Evolutionary conservation across 2,329 filamentous ascomycete genomes (phyloP), one percentile per base, ranked within the genome.

Genomic region (Colletotrichum spinosum): DNA sequence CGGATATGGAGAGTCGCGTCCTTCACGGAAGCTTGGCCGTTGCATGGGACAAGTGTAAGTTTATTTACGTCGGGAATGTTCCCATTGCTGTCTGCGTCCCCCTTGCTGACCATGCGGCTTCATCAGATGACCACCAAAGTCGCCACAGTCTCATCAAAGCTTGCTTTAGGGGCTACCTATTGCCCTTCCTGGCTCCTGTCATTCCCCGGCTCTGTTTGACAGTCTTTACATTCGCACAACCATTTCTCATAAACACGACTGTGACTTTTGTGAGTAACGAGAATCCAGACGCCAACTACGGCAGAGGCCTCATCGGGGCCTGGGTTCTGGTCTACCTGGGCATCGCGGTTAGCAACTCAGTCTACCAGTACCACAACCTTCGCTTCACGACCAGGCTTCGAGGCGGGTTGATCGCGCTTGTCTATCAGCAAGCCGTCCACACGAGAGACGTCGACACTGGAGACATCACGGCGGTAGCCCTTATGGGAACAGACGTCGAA

Each of bases 401-500:
- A 3, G 70, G 71, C 4, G 70, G 70, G 1, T 53, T 75, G 10
- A 69, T 71, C 17, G 70, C 70, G 0, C 66, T 73, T 10, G 57
- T 75, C 6, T 76, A 74, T 35, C 71, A 70, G 41, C 61, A 69
- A 37, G 68, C 68, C 0, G 49, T 74, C 0, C 41, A 69, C 3
- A 69, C 68, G 3, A 67, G 69, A 48, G 68, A 68, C 5, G 70
- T 68, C 4, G 72, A 75, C 39, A 53, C 65, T 0, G 70, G 70
- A 34, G 71, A 70, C 10, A 71, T 72, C 12, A 70, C 71, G 1
- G 75, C 74, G 6, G 56, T 78, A 8, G 70, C 76, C 1, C 60
- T 78, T 0, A 77, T 78, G 74, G 74, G 75, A 7, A 75, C 76
- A 1, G 76, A 77, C 51, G 67, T 76, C 2, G 74, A 75, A 42